phyloP scores from a whole-genome alignment of 75 land plant genomes.

The Picea glauca region DNA sequence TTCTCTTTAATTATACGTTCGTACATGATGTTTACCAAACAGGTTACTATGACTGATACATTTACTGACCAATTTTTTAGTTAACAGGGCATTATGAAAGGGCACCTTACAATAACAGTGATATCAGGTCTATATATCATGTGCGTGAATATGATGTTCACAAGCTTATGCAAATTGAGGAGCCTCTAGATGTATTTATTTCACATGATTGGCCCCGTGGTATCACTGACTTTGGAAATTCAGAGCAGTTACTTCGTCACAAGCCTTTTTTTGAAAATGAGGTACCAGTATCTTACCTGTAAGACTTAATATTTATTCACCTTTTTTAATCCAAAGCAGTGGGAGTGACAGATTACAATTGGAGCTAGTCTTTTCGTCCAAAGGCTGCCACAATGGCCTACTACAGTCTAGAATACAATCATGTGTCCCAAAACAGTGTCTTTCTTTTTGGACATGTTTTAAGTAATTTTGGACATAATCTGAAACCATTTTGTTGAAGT shows the following conservation, averaged over 20 bases:
- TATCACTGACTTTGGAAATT: constrained; percentile 66
- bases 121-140: constrained; percentile 40
- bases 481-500: not conserved
- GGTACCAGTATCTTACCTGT: constrained; percentile 30
- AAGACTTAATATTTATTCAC: not conserved
- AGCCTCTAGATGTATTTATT: constrained; percentile 75
- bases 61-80: not conserved
- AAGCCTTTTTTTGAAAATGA: constrained; percentile 66
- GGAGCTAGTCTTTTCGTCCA: not conserved
- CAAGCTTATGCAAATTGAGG: constrained; percentile 77
- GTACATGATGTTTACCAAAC: not conserved
- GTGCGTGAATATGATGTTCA: constrained; percentile 85
- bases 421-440: not conserved
- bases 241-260: constrained; percentile 40
- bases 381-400: not conserved
- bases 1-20: not conserved
- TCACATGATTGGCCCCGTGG: constrained; percentile 97
- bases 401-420: not conserved
- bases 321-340: not conserved
- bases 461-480: not conserved
- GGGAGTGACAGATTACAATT: not conserved
- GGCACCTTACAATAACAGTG: too few relatives aligned
- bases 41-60: not conserved
- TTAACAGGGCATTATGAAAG: too few relatives aligned
- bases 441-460: not conserved